Base-by-base conservation (phyloP, 805 yeast species). In the Monosporozyma unispora region DNA sequence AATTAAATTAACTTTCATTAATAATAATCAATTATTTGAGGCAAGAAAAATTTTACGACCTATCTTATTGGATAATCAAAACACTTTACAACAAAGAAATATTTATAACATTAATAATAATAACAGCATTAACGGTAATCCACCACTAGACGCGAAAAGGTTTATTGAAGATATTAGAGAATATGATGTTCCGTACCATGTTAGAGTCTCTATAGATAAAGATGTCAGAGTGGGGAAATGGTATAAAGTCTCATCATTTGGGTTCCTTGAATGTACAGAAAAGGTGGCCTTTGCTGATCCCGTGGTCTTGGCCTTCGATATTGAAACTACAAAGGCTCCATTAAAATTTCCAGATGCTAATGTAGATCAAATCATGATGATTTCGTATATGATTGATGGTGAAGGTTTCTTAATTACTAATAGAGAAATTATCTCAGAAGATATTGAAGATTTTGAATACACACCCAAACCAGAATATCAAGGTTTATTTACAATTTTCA, bases 321-420 rank as follows among this genome's bases (percentile, higher is more conserved):
- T 93, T 49, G 99, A 93, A 72, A 93, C 99, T 1, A 88, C 97
- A 12, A 93, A 93, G 64, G 88, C 95, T 11, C 98, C 98, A 1
- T 74, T 93, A 52, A 95, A 93, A 64, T 93, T 93, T 57, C 99
- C 99, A 0, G 99, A 88, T 59, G 78, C 96, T 5, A 74, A 84
- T 10, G 75, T 85, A 5, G 99, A 93, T 69, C 95, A 87, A 66
- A 78, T 93, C 39, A 93, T 93, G 97, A 95, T 95, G 99, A 93
- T 93, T 46, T 95, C 99, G 2, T 93, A 93, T 64, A 95, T 95
- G 99, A 90, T 93, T 53, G 99, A 93, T 63, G 99, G 98, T 10
- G 95, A 87, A 58, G 99, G 99, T 37, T 93, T 72, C 62, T 71
- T 93, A 38, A 95, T 93, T 52, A 93, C 98, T 9, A 93, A 93